Base-by-base conservation (phyloP, 257 asterid species). In the Solanum sejunctum region DNA sequence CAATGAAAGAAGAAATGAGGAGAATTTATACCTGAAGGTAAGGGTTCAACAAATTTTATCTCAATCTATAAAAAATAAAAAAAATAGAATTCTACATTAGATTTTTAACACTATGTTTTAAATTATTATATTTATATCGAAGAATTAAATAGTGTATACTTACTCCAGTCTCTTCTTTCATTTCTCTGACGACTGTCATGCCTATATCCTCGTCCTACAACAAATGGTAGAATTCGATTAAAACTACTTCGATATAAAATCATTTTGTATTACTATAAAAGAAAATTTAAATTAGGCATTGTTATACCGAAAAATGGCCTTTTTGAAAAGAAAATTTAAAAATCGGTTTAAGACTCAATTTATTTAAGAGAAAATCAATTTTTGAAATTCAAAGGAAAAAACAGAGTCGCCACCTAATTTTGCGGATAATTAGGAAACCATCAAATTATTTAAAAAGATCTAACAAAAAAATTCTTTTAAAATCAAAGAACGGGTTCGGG, bases 121-220 rank as follows among this genome's bases (percentile, higher is more conserved):
- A 28, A 32, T 28, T 32, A 26, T 26, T n/a, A n/a, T 28, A 1
- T 8, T 1, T 3, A 12, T 3, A 32, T 32, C 36, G 3, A 47
- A 85, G 15, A 45, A 55, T 81, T 32, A 0, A 56, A 20, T 55
- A 4, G 52, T 32, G 5, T 4, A n/a, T 8, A 88, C 95, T 89
- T 91, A 96, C 98, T 82, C 98, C 99, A 26, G 98, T 95, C 93
- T 96, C 99, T 91, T 96, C 99, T 91, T 93, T 90, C 58, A 96
- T 97, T 89, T 96, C 98, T 88, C 98, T 91, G 9, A 95, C 95
- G 32, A 98, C 98, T 77, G 99, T 97, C 87, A 85, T 91, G 49
- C 94, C 92, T 80, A 95, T 90, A 88, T 96, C 97, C 91, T 96
- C 98, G 58, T 97, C 99, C 99, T 96, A 57, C 12, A 32, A 32